These are phyloP conservation scores for Herpotrichia juniperi DNA, from an alignment of 2,329 filamentous ascomycete species.

Conservation along the genomic window DNA sequence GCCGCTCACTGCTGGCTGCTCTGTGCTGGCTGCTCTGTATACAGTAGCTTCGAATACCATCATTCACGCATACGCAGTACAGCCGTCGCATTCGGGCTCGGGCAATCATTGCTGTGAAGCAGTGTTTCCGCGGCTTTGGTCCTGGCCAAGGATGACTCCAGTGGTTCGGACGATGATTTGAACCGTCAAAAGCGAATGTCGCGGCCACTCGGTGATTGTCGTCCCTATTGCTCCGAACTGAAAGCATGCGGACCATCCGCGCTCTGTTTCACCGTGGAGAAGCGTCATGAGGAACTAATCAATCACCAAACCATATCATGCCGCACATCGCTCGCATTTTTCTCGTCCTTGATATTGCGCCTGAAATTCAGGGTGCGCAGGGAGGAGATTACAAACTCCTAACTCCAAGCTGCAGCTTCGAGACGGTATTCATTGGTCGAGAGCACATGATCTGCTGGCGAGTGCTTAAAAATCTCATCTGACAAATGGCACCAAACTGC, in stretches of 20 bases:
- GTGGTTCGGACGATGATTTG: background rate
- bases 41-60: no score
- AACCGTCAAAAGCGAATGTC: background rate
- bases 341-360: conserved; percentile 1
- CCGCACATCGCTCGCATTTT: background rate
- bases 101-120: background rate
- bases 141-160: background rate
- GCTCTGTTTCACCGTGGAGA: conserved; percentile 1
- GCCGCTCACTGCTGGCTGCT: background rate
- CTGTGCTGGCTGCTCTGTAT: background rate
- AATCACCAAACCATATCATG: conserved; percentile 3
- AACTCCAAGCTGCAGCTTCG: background rate
- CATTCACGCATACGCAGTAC: background rate
- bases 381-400: conserved; percentile 11
- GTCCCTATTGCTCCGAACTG: background rate
- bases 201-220: conserved; percentile 5
- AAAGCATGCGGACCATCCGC: background rate
- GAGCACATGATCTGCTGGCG: background rate
- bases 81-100: background rate
- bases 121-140: background rate
- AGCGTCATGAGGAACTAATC: conserved; percentile 1
- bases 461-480: conserved; percentile 10
- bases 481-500: conserved; percentile 6
- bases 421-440: background rate
- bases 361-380: background rate